phyloP scores from a whole-genome alignment of 1,284 basidiomycete species.

The Apiotrichum montevideense region DNA sequence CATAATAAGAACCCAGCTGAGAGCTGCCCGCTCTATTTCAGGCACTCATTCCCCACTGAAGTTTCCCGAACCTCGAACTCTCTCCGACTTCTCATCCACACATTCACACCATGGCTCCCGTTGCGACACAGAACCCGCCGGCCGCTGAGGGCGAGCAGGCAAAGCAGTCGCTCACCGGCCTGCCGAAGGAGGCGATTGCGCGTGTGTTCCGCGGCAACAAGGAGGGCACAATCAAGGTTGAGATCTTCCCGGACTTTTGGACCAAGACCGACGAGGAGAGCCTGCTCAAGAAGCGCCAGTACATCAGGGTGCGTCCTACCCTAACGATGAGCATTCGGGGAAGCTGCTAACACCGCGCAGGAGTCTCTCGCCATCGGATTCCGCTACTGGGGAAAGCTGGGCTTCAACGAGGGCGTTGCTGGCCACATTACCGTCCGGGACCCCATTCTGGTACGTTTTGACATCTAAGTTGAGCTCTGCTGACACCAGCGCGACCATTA shows the following conservation, averaged over 20 bases:
- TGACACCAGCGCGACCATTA: slow-evolving; percentile 24
- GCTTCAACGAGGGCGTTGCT: slow-evolving; percentile 34
- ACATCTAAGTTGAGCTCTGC: too few species aligned
- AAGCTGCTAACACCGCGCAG: background rate
- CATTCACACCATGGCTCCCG: slow-evolving; percentile 5
- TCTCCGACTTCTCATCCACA: too few species aligned
- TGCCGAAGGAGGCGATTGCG: slow-evolving; percentile 26
- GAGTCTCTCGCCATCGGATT: slow-evolving; percentile 36
- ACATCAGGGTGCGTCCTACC: slow-evolving; percentile 23
- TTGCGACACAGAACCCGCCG: background rate
- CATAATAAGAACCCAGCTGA: too few species aligned
- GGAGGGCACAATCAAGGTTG: slow-evolving; percentile 28
- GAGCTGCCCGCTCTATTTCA: too few species aligned
- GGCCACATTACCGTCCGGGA: slow-evolving; percentile 42
- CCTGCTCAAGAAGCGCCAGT: slow-evolving; percentile 31
- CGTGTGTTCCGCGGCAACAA: slow-evolving; percentile 34
- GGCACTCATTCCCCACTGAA: too few species aligned
- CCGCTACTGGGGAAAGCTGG: slow-evolving; percentile 38
- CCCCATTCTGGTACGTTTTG: slow-evolving; percentile 21
- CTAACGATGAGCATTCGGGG: background rate
- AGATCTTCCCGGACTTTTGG: slow-evolving; percentile 26
- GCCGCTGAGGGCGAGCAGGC: background rate
- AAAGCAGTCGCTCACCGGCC: slow-evolving; percentile 19
- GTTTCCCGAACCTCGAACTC: too few species aligned
- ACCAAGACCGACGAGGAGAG: slow-evolving; percentile 25